Base-by-base conservation (phyloP, 805 yeast species). In the Starmerella scarabaei region DNA sequence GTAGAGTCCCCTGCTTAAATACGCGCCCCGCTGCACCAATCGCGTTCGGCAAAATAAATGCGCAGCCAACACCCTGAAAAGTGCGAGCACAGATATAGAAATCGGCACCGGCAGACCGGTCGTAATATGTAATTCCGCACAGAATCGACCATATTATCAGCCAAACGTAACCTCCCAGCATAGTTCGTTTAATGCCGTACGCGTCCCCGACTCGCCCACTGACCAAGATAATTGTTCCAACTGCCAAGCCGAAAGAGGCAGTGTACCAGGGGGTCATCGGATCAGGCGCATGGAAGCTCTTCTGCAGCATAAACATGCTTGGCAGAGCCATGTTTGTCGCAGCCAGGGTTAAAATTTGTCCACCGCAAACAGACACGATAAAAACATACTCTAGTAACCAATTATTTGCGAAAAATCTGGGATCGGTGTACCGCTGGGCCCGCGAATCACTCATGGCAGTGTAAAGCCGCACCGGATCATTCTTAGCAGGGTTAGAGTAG, bases 201-300 rank as follows among this genome's bases (percentile, higher is more conserved):
- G 79, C 61, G 52, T 80, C 93, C 26, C 93, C 91, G 34, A 78
- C 53, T 36, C 76, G 66, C 7, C 91, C 91, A 28, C 79, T 69
- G 4, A 75, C 62, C 28, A 80, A 56, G 37, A 80, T 79, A 45
- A 80, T 73, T 0, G 88, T 77, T 11, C 88, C 88, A 4, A 78
- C 72, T 0, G 83, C 73, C 40, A 80, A 58, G 0, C 83, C 75
- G 53, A 72, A 78, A 0, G 82, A 70, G 1, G 85, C 84, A 65
- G 75, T 67, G 53, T 74, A 72, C 91, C 93, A 77, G 36, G 64
- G 58, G 7, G 62, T 65, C 14, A 54, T 50, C 8, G 57, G 40
- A 18, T 41, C 40, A 1, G 46, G 46, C 18, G 58, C 49, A 17
- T 50, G 47, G 32, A 64, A 64, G 29, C 51, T 43, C 11, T 44